Evolutionary conservation across 2,329 filamentous ascomycete species (phyloP), one percentile per base, ranked within the genome.

Genomic region (Colletotrichum cereale): DNA sequence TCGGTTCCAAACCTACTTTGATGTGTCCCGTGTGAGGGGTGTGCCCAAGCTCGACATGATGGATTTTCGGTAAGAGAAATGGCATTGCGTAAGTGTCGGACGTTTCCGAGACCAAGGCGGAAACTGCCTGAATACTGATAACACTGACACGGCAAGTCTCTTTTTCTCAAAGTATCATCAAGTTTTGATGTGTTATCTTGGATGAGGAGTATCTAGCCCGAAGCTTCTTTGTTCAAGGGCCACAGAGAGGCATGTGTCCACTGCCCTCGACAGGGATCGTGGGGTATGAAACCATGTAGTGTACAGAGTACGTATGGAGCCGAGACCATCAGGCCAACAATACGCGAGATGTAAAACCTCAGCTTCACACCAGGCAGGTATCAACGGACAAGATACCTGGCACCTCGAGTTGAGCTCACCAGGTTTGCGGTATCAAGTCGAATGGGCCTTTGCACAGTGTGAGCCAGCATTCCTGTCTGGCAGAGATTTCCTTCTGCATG

Each of bases 401-500:
- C 31, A 36, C 31, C 31, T 31, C 16, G 38, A 44, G 36, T 11
- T 11, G 36, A 44, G 24, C 58, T 50, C 42, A 62, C 47, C 62
- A 62, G 62, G 40, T 63, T 62, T 14, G 44, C 36, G 42, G 14
- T n/a, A 29, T 31, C 7, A 21, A 24, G 36, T 26, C 44, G 24
- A n/a, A 66, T 53, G 47, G 29, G n/a, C 63, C 38, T 18, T 29
- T 52, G 38, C 64, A 63, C 68, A 71, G 68, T 67, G 57, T 71
- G 68, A 71, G 57, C 52, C 58, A 71, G 55, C 29, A 3, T 50
- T 44, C 21, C 34, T 42, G 21, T n/a, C 14, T 52, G 38, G 48
- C 40, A 64, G 50, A 64, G 34, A 65, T 47, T 63, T 42, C 52
- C n/a, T 52, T n/a, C 21, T 66, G 55, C 44, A 42, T 66, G 55